A percentile compares a stretch with the other conserved stretches of the same genome.
phyloP scores from a whole-genome alignment of 495 filamentous ascomycete species.

The Penicillium coffeae region DNA sequence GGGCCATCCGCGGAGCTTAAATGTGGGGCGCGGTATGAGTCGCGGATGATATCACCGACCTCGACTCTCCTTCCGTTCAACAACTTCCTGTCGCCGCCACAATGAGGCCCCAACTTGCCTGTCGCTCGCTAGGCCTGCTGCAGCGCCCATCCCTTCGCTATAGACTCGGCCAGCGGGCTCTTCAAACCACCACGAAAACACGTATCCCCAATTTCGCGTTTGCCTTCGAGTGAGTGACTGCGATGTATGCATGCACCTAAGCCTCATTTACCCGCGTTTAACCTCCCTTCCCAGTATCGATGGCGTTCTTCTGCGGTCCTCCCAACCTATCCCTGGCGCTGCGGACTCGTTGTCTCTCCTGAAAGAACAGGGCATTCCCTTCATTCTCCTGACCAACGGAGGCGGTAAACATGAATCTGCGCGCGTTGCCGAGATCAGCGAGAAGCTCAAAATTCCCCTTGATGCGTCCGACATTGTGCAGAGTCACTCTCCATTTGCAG shows the following conservation, averaged over 20 bases:
- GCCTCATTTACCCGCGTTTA: constrained; percentile 1
- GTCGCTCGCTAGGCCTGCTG: constrained; percentile 30
- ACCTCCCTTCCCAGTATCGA: constrained; percentile 63
- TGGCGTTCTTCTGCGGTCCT: constrained; percentile 87
- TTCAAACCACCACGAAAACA: constrained; percentile 31
- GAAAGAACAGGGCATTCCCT: constrained; percentile 67
- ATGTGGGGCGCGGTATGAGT: constrained; percentile 5
- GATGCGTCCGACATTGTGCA: constrained; percentile 69
- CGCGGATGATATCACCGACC: constrained; percentile 19
- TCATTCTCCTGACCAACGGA: constrained; percentile 86
- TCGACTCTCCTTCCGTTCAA: not conserved
- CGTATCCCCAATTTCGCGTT: constrained; percentile 66
- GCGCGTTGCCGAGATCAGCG: constrained; percentile 65
- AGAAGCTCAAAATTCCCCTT: constrained; percentile 56
- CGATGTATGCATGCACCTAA: constrained; percentile 14
- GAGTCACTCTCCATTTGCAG: constrained; percentile 76
- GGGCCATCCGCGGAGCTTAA: constrained; percentile 7
- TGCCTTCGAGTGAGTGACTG: constrained; percentile 69
- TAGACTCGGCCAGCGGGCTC: constrained; percentile 16
- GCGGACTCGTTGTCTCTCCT: constrained; percentile 69
- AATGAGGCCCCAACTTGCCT: constrained; percentile 27
- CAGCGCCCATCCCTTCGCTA: constrained; percentile 22
- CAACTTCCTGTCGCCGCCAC: no score
- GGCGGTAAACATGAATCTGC: constrained; percentile 74
- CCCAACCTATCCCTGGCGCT: constrained; percentile 76